Percentiles rank a stretch among this genome's conserved stretches.
Conservation (phyloP, 345 rosid species). For the Salix udensis region DNA sequence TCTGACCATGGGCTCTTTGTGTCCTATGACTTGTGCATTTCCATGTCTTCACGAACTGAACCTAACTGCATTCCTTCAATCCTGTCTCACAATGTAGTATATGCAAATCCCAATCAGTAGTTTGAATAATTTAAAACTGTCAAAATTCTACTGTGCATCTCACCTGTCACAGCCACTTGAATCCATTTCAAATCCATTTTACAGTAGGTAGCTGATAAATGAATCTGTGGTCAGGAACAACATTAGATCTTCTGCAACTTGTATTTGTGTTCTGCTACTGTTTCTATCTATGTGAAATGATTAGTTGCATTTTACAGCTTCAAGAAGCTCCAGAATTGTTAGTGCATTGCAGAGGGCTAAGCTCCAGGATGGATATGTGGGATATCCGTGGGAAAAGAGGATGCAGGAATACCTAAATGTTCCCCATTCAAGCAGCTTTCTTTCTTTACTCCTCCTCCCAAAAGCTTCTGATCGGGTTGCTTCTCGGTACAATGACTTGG, state of each 20-base stretch:
- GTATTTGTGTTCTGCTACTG: not conserved
- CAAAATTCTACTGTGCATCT: no score
- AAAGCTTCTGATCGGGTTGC: constrained; percentile 69
- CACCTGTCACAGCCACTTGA: no score
- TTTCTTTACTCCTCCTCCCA: constrained; percentile 85
- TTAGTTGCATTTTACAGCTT: constrained; percentile 41
- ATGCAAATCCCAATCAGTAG: no score
- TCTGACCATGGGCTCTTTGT: no score
- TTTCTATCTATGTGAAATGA: not conserved
- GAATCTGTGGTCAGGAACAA: not conserved
- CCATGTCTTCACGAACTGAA: no score
- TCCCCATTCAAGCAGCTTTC: constrained; percentile 77
- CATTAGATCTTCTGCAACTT: not conserved
- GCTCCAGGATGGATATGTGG: constrained; percentile 91
- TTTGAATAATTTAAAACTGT: no score
- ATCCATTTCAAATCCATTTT: not conserved
- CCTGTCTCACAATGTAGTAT: no score
- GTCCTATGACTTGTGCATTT: no score
- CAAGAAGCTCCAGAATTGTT: constrained; percentile 74
- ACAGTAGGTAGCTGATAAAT: not conserved
- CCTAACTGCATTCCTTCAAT: no score
- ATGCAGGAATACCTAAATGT: constrained; percentile 65
- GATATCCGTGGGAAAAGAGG: constrained; percentile 74
- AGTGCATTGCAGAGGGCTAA: constrained; percentile 61
- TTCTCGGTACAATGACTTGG: constrained; percentile 83